Base-by-base conservation (phyloP, 495 filamentous ascomycete genomes). In the Penicillium herquei region DNA sequence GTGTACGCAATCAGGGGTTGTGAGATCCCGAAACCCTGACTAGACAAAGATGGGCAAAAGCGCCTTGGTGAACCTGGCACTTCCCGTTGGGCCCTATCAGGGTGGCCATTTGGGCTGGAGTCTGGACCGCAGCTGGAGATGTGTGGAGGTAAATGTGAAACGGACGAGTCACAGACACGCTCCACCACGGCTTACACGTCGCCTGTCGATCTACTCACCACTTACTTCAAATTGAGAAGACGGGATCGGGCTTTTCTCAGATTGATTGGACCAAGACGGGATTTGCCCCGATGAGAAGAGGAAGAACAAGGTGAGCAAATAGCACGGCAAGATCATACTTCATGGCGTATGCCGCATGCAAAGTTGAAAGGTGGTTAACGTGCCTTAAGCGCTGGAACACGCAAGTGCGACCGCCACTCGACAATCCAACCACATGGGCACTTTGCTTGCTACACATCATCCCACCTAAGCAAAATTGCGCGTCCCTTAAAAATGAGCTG, bases 131-230 rank as follows among this genome's bases (percentile, higher is more conserved):
- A 21, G 49, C 40, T 39, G 47, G 13, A 30, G 41, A 26, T 17
- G 41, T 44, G 41, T 21, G 41, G 30, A 31, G 26, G 43, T 46
- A 5, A 46, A 46, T 32, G 26, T 46, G 43, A 46, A 46, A 46
- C 43, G 43, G 43, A 46, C 43, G 13, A 46, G 43, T 46, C 43
- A 46, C 21, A 39, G 47, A 31, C 14, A 13, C 35, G 48, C 21
- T 30, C 54, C 59, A 54, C 59, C n/a, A 8, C 32, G 48, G 54
- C 59, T 55, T 62, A 55, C 55, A 54, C 51, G 51, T 52, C 55
- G 18, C 53, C 51, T 58, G 55, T 49, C 59, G 55, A 58, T 62
- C 59, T 18, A 26, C 16, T 33, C 42, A 42, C 52, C 37, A 9
- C 7, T 34, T 55, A 51, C 51, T 55, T 62, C 55, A 57, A 47